Evolutionary conservation across 768 basidiomycete genomes (phyloP).

Genomic region (Pulveroboletus sp.): DNA sequence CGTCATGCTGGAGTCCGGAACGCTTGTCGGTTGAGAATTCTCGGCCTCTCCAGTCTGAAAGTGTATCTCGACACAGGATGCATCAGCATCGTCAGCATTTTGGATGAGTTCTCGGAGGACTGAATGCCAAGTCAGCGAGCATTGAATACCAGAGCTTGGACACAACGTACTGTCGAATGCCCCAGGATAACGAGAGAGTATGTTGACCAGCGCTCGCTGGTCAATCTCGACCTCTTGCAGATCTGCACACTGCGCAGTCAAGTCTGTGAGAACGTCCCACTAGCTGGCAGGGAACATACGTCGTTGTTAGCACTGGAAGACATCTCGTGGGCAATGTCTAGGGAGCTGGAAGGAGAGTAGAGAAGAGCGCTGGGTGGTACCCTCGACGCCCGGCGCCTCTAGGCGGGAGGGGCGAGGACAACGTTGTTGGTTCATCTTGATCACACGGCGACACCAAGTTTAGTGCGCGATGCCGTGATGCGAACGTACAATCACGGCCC

Average conservation of each 20-base stretch:
- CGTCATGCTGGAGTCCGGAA: not conserved
- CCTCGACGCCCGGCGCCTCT: not conserved
- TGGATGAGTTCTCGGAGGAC: slow-evolving; percentile 53
- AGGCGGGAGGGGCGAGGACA: not conserved
- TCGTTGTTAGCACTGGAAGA: not conserved
- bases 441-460: not conserved
- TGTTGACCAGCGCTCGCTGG: slow-evolving; percentile 12
- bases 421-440: slow-evolving; percentile 8
- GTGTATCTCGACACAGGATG: slow-evolving; percentile 32
- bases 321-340: not conserved
- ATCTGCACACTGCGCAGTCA: not conserved
- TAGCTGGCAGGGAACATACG: slow-evolving; percentile 1
- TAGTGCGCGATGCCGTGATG: not conserved
- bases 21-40: not conserved
- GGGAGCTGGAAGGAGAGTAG: not conserved
- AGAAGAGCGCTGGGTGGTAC: not conserved
- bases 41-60: slow-evolving; percentile 28
- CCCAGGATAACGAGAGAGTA: slow-evolving; percentile 18
- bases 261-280: not conserved
- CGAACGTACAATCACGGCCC: not conserved
- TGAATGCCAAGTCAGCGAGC: not conserved
- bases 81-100: slow-evolving; percentile 50
- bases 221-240: slow-evolving; percentile 15
- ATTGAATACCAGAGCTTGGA: not conserved
- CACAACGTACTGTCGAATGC: slow-evolving; percentile 4